These are phyloP conservation scores for Monilinia fructicola DNA, from an alignment of 2,329 filamentous ascomycete species.

Conservation along the genomic window DNA sequence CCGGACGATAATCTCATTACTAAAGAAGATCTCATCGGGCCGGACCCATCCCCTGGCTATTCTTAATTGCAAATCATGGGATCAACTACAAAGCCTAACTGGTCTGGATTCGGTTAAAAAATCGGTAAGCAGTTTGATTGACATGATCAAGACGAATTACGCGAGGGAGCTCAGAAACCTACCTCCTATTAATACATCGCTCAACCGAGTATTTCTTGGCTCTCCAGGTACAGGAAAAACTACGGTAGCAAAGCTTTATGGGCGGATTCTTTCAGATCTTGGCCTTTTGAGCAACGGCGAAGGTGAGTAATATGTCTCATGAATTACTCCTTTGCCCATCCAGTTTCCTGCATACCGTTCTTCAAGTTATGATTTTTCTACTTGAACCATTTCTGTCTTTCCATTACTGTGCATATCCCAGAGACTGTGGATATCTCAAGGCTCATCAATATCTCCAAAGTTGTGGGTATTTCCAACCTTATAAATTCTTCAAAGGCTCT, in stretches of 20 bases:
- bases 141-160: slow-evolving; percentile 64
- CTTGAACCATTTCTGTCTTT: too few relatives aligned
- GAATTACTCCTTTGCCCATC: background rate
- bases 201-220: slow-evolving; percentile 71
- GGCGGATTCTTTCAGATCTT: slow-evolving; percentile 64
- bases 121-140: slow-evolving; percentile 57
- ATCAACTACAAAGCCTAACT: slow-evolving; percentile 55
- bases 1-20: slow-evolving; percentile 61
- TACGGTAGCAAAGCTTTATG: slow-evolving; percentile 71
- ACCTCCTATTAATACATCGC: slow-evolving; percentile 53
- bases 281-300: slow-evolving; percentile 68
- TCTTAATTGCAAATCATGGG: slow-evolving; percentile 54
- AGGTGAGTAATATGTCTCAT: slow-evolving; percentile 45
- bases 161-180: slow-evolving; percentile 64
- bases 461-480: too few relatives aligned
- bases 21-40: slow-evolving; percentile 70
- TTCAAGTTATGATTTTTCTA: too few relatives aligned
- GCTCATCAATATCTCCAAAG: too few relatives aligned
- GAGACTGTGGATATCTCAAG: too few relatives aligned
- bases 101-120: slow-evolving; percentile 64
- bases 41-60: slow-evolving; percentile 59
- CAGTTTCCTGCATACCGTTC: too few relatives aligned
- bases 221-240: slow-evolving; percentile 76
- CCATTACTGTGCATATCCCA: too few relatives aligned
- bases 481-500: too few relatives aligned